Percentiles rank a stretch among this genome's conserved stretches.
Evolutionary conservation across 1,139 yeast species (phyloP).

Genomic region (Arxiozyma telluris): DNA sequence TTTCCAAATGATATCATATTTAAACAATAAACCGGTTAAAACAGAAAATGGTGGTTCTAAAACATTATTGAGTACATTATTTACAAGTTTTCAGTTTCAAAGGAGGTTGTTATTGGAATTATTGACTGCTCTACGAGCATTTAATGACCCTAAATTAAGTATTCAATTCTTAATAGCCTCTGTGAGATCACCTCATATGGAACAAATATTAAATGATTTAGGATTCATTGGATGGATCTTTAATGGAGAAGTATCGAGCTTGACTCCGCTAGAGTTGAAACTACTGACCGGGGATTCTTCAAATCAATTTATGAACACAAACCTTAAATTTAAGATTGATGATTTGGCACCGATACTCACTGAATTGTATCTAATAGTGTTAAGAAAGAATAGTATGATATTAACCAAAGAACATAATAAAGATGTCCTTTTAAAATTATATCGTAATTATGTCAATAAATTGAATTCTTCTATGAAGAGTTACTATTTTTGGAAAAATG

Average conservation of each 20-base stretch:
- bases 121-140: conserved; percentile 16
- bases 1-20: conserved; percentile 7
- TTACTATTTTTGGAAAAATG: conserved; percentile 10
- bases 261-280: background rate
- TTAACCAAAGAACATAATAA: conserved; percentile 12
- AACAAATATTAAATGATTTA: conserved; percentile 16
- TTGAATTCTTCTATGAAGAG: conserved; percentile 4
- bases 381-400: conserved; percentile 7
- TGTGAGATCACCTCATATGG: conserved; percentile 10
- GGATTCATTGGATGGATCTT: conserved; percentile 13
- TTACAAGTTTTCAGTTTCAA: conserved; percentile 11
- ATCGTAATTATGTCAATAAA: conserved; percentile 12
- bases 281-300: background rate
- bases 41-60: background rate
- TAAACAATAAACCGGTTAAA: background rate
- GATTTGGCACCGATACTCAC: conserved; percentile 11
- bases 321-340: conserved; percentile 1
- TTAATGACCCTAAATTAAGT: conserved; percentile 23
- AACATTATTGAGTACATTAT: background rate
- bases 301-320: background rate
- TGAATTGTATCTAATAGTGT: conserved; percentile 20
- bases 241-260: background rate
- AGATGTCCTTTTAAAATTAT: conserved; percentile 15
- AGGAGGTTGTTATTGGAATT: conserved; percentile 16
- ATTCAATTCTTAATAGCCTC: conserved; percentile 18